Base-by-base conservation (phyloP, 805 yeast genomes). In the Lipomyces yamanashiensis region DNA sequence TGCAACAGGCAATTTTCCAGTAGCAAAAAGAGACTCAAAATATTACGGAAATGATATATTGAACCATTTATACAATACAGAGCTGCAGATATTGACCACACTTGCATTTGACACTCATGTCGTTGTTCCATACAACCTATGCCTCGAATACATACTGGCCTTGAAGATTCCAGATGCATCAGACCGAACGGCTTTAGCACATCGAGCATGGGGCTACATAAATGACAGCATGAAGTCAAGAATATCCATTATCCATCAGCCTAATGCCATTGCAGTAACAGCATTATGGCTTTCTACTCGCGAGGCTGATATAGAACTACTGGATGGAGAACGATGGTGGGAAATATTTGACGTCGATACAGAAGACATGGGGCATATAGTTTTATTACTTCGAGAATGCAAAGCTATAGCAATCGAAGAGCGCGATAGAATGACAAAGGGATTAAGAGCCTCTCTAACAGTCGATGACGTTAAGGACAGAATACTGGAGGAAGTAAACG, bases 351-450 rank as follows among this genome's bases (percentile, higher is more conserved):
- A 68, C 44, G 57, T 58, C 7, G 64, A 57, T 15, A 67, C 64
- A 23, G 74, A 73, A 61, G 54, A 52, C 2, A 59, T 75, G 49
- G 64, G 62, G 0, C 74, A 74, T 53, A 71, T 41, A 12, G 50
- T 63, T 8, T 7, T 66, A 53, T 70, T 54, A 55, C 71, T 10
- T 59, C 75, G 40, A 56, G 71, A 49, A 34, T 74, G 6, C 67
- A 73, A 54, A 63, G 71, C 15, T 70, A 69, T 59, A 63, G 65
- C 60, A 8, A 44, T 40, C 9, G 21, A n/a, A 1, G 67, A 63
- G 36, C 63, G 61, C 40, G 40, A 59, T 6, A 51, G 67, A 17
- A n/a, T 45, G 8, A 41, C 13, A n/a, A 37, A 53, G 7, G 61
- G 64, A 34, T 19, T 17, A 12, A 17, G 10, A 33, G 52, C 60